These are phyloP conservation scores for Excoecaria agallocha DNA, from an alignment of 345 rosid genomes.

Conservation along the genomic window DNA sequence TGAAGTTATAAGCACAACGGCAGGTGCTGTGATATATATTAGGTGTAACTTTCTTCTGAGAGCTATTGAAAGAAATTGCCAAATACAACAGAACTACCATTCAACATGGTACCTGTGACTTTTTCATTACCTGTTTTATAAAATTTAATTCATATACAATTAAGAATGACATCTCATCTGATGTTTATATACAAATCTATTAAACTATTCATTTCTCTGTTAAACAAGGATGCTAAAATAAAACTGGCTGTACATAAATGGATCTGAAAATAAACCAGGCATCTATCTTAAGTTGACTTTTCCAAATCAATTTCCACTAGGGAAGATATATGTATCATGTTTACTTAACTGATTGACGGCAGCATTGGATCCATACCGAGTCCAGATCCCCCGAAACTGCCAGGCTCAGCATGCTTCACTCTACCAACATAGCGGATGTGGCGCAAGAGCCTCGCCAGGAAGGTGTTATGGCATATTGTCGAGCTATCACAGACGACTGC, in stretches of 20 bases:
- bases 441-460: slow-evolving; percentile 80
- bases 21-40: too few relatives aligned
- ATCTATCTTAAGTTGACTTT: slow-evolving; percentile 4
- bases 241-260: slow-evolving; percentile 30
- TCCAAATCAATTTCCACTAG: slow-evolving; percentile 17
- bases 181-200: slow-evolving; percentile 33
- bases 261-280: slow-evolving; percentile 10
- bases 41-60: too few relatives aligned
- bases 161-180: slow-evolving; percentile 5
- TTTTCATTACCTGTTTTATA: not conserved
- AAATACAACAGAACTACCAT: too few relatives aligned
- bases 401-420: slow-evolving; percentile 87
- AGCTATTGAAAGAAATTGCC: too few relatives aligned
- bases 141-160: slow-evolving; percentile 3
- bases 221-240: slow-evolving; percentile 5
- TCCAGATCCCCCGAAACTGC: slow-evolving; percentile 74
- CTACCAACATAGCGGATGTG: slow-evolving; percentile 85
- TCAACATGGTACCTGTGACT: not conserved
- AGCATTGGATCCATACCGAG: slow-evolving; percentile 87
- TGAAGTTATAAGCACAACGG: too few relatives aligned
- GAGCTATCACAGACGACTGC: slow-evolving; percentile 95
- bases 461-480: slow-evolving; percentile 89
- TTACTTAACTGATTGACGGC: slow-evolving; percentile 61
- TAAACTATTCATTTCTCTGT: slow-evolving; percentile 4
- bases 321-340: not conserved